Evolutionary conservation across 1,139 yeast species (phyloP), one percentile per base, ranked within the genome.

Genomic region (Blastobotrys raffinosifermentans): DNA sequence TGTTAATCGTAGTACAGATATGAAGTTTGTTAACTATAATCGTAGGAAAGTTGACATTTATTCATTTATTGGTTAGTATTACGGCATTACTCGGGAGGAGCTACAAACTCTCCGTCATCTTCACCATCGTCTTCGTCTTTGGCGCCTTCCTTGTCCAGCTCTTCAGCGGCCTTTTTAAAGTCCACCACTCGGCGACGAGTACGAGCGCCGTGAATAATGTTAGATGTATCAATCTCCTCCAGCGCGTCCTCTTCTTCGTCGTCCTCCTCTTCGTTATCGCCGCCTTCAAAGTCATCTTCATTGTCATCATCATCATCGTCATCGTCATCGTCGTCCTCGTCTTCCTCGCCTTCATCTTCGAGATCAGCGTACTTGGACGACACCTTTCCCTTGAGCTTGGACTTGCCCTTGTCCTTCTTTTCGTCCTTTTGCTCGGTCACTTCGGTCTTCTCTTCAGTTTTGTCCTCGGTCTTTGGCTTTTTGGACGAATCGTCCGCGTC

Each of bases 141-240:
- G 25, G 65, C 77, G 21, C 54, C 60, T 38, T 53, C 60, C 34
- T 49, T 51, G 38, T 74, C 78, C 54, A 85, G 64, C 54, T 83
- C 74, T 47, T 75, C 83, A 19, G 87, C 85, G n/a, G 94, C 89
- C 61, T 84, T 80, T 45, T 77, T 72, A 61, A 82, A 89, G 62
- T 89, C 96, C 52, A 89, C 81, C 22, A 81, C 82, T 58, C 80
- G 83, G 15, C 96, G 94, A 51, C 96, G 76, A 9, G 96, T 86
- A 67, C 97, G 82, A 62, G 95, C 75, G 10, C 95, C 95, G 19
- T 78, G 68, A 46, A 87, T 84, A 57, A 87, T 87, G 61, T 89
- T 89, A 33, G 89, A 67, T 29, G 81, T 71, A 56, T 87, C 96
- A 51, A 89, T 85, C 60, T 84, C 96, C 13, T 75, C 75, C 51